These are phyloP conservation scores for Coemansia erecta DNA, from an alignment of 192 early-diverging fungal species.

Conservation along the genomic window DNA sequence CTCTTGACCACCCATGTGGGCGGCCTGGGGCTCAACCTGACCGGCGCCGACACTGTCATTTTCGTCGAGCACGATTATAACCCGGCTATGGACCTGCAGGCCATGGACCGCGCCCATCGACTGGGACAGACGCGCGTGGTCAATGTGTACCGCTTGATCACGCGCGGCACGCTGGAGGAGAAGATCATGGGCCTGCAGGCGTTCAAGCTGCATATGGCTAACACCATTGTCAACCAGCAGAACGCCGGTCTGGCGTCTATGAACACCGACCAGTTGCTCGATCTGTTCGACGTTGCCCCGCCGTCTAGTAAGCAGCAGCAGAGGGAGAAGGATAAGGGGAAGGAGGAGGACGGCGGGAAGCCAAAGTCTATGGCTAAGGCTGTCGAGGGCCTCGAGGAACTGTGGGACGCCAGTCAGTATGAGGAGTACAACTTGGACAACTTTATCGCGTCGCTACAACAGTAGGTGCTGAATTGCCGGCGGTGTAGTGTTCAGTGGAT, in stretches of 20 bases:
- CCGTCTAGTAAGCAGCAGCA: slow-evolving; percentile 26
- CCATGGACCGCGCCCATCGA: slow-evolving; percentile 98
- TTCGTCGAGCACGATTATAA: slow-evolving; percentile 99
- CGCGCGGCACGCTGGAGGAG: slow-evolving; percentile 95
- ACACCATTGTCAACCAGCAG: slow-evolving; percentile 93
- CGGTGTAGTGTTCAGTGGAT: background rate
- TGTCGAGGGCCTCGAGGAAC: slow-evolving; percentile 67
- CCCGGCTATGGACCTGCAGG: slow-evolving; percentile 98
- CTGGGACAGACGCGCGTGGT: slow-evolving; percentile 97
- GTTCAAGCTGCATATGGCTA: slow-evolving; percentile 98
- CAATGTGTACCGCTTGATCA: slow-evolving; percentile 97
- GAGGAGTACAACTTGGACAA: slow-evolving; percentile 80
- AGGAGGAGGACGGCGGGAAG: slow-evolving; percentile 10
- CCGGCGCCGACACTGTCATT: slow-evolving; percentile 98
- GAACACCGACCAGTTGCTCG: slow-evolving; percentile 95
- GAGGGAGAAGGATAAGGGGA: too few relatives aligned
- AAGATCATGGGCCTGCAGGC: slow-evolving; percentile 99
- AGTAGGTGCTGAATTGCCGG: slow-evolving; percentile 9
- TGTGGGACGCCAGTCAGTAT: slow-evolving; percentile 92
- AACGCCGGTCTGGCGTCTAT: slow-evolving; percentile 91
- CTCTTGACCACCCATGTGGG: slow-evolving; percentile 96
- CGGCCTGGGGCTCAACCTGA: slow-evolving; percentile 94
- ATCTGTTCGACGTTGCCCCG: slow-evolving; percentile 80
- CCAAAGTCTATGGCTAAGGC: slow-evolving; percentile 48
- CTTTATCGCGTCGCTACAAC: slow-evolving; percentile 62